Conservation (phyloP, 257 asterid species). For the Forsythia suspensa region DNA sequence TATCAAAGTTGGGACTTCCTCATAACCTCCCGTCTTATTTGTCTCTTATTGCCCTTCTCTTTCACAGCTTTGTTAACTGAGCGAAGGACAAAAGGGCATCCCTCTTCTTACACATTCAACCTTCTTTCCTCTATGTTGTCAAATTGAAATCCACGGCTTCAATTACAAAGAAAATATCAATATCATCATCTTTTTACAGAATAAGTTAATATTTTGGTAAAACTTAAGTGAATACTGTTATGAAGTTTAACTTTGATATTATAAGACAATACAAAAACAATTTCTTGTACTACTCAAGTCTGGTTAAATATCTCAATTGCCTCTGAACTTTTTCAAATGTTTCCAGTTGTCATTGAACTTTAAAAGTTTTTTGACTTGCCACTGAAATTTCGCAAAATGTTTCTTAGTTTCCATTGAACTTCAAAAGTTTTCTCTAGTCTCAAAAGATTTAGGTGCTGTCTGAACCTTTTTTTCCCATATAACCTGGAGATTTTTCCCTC, state of each 20-base stretch:
- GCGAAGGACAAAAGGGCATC: background rate
- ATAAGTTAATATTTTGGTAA: background rate
- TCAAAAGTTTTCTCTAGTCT: background rate
- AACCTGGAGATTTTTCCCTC: background rate
- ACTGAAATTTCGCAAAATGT: no score
- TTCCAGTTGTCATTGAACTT: no score
- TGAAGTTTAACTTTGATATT: no score
- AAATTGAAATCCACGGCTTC: background rate
- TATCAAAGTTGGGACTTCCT: background rate
- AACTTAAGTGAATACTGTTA: background rate
- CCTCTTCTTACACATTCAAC: background rate
- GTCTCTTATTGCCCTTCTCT: background rate
- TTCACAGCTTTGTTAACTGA: background rate
- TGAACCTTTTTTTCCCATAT: background rate
- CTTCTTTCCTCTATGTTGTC: background rate
- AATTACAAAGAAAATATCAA: background rate
- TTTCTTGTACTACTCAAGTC: background rate
- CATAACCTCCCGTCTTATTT: background rate
- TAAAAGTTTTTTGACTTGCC: no score
- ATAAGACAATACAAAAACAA: background rate
- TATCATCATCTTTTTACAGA: background rate
- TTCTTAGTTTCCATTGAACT: no score
- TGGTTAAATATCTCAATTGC: no score
- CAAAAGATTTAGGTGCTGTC: background rate
- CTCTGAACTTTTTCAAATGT: no score